Percentiles rank a stretch among this genome's conserved stretches.
Evolutionary conservation across 2,329 filamentous ascomycete species (phyloP).

Genomic region (Xylaria sp.): DNA sequence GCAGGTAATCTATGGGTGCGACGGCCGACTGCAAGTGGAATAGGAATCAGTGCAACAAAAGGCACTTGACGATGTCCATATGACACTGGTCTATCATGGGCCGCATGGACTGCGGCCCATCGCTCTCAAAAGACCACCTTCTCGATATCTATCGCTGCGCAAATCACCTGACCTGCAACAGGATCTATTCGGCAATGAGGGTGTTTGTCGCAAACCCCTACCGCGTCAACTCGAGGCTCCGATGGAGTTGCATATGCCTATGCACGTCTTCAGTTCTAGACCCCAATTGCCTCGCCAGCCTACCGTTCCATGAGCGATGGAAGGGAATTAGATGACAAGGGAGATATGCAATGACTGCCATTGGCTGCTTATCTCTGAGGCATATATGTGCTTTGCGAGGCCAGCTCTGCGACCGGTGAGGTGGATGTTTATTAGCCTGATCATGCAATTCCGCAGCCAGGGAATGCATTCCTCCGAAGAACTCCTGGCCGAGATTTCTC

Average conservation of each 20-base stretch:
- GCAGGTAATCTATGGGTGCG: slow-evolving; percentile 8
- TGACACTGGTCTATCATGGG: slow-evolving; percentile 1
- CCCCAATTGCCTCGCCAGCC: slow-evolving; percentile 2
- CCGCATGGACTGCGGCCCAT: slow-evolving; percentile 8
- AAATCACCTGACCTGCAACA: slow-evolving; percentile 4
- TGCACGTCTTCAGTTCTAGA: slow-evolving; percentile 10
- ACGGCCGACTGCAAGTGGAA: background rate
- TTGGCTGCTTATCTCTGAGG: background rate
- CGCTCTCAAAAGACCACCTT: background rate
- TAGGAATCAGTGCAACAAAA: slow-evolving; percentile 1
- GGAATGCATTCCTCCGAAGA: background rate
- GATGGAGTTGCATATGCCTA: slow-evolving; percentile 3
- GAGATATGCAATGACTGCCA: background rate
- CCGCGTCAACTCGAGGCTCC: slow-evolving; percentile 9
- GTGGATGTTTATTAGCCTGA: slow-evolving; percentile 4
- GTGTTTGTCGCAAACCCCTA: slow-evolving; percentile 9
- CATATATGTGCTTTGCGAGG: background rate
- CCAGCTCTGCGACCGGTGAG: background rate
- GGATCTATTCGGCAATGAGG: background rate
- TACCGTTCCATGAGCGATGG: background rate
- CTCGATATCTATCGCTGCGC: background rate
- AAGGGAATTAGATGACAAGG: slow-evolving; percentile 1
- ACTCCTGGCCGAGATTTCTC: background rate
- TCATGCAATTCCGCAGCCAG: background rate
- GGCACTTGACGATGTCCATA: background rate